phyloP scores from a whole-genome alignment of 1,139 yeast genomes.

The Yamadazyma pseudoaaseri region DNA sequence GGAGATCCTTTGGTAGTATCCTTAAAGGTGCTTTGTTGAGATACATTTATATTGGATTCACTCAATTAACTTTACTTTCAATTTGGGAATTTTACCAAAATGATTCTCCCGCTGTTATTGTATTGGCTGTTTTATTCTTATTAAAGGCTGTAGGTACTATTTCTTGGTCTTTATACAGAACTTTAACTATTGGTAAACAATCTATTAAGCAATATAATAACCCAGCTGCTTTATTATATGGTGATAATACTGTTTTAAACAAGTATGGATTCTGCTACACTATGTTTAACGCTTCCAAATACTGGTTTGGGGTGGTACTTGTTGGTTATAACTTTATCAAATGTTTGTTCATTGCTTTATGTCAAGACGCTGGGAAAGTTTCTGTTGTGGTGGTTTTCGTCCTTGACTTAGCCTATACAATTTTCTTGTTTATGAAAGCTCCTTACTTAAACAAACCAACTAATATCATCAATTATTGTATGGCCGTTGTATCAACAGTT shows the following conservation, averaged over 20 bases:
- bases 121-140: slow-evolving; percentile 63
- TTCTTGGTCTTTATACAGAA: slow-evolving; percentile 60
- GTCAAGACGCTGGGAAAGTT: slow-evolving; percentile 68
- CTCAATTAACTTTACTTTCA: slow-evolving; percentile 66
- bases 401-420: slow-evolving; percentile 61
- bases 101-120: slow-evolving; percentile 76
- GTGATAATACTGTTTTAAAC: slow-evolving; percentile 60
- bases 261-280: slow-evolving; percentile 79
- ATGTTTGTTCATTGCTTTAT: slow-evolving; percentile 63
- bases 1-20: slow-evolving; percentile 52
- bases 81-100: slow-evolving; percentile 70
- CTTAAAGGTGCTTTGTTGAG: slow-evolving; percentile 69
- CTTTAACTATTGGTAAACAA: slow-evolving; percentile 51
- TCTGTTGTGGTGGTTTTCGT: slow-evolving; percentile 67
- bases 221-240: slow-evolving; percentile 78
- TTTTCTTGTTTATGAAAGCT: slow-evolving; percentile 51
- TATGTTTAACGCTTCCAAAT: slow-evolving; percentile 72
- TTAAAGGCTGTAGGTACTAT: slow-evolving; percentile 54
- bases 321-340: slow-evolving; percentile 56
- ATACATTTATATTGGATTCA: slow-evolving; percentile 72
- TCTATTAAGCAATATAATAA: slow-evolving; percentile 57
- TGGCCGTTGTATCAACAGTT: slow-evolving; percentile 60
- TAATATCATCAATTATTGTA: slow-evolving; percentile 62
- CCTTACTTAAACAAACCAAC: slow-evolving; percentile 77
- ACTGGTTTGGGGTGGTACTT: slow-evolving; percentile 71